Base-by-base conservation (phyloP, 2,329 filamentous ascomycete species). In the Biscogniauxia marginata region DNA sequence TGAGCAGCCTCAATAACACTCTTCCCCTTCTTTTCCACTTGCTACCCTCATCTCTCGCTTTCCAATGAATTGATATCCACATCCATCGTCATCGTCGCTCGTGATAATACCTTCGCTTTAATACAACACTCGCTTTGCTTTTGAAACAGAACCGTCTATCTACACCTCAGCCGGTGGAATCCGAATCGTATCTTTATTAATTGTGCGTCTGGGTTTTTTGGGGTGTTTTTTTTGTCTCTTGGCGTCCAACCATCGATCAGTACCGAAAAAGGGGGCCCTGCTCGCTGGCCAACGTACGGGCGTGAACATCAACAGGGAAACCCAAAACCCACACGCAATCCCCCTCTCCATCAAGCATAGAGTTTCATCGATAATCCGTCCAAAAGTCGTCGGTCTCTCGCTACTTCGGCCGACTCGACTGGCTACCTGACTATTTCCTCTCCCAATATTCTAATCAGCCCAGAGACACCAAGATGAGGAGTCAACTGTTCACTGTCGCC, bases 401-500 rank as follows among this genome's bases (percentile, higher is more conserved):
- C 30, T 39, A 16, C 49, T 48, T 51, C 55, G 50, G 52, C 50
- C 57, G 56, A 60, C 58, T 22, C 18, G 34, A 19, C 4, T 22
- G 19, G n/a, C 30, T 43, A 45, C n/a, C 43, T 18, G 43, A 45
- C 43, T 45, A 45, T 47, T 16, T 20, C 8, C 20, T 47, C 46
- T 23, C 16, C 46, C 20, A 5, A 7, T 39, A 39, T 39, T 53
- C 54, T 44, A 54, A 59, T 58, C 59, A 23, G 54, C 58, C 58
- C 46, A 18, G 18, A 44, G 55, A 63, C 59, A 65, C 64, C 65
- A 74, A 61, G 50, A 85, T 85, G 83, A 82, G 76, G 75, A 70
- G 77, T 60, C 72, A 78, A 46, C 66, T 77, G 63, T 71, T 83
- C 63, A 77, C 81, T 51, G 61, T 80, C 54, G 74, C 84, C 62